phyloP scores from a whole-genome alignment of 345 rosid species.

The Capsella bursapastoris region DNA sequence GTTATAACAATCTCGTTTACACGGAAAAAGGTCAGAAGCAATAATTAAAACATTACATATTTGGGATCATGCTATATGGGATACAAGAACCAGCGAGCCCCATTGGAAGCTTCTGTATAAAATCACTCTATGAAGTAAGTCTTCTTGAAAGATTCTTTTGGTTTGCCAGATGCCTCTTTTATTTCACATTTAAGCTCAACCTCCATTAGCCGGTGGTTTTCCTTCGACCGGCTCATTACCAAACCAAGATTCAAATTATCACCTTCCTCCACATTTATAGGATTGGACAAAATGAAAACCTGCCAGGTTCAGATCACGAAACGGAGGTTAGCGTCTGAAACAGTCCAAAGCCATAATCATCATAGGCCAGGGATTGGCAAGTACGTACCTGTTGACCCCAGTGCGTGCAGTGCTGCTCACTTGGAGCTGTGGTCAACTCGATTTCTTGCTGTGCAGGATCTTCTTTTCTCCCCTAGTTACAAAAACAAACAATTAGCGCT shows the following conservation, averaged over 20 bases:
- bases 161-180: conserved; percentile 56
- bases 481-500: conserved; percentile 13
- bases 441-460: conserved; percentile 73
- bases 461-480: conserved; percentile 71
- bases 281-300: conserved; percentile 77
- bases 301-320: conserved; percentile 40
- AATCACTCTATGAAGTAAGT: conserved; percentile 76
- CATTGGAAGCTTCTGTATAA: conserved; percentile 28
- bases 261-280: conserved; percentile 57
- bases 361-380: not conserved
- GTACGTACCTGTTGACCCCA: conserved; percentile 96
- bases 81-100: conserved; percentile 30
- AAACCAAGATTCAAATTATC: conserved; percentile 64
- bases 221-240: conserved; percentile 82
- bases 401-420: conserved; percentile 74
- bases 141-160: conserved; percentile 56
- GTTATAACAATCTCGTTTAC: conserved; percentile 10
- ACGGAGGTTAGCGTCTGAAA: not conserved
- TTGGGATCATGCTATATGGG: conserved; percentile 9
- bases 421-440: conserved; percentile 93
- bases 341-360: not conserved
- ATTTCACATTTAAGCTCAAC: conserved; percentile 72
- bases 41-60: conserved; percentile 24
- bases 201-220: conserved; percentile 89
- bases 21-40: conserved; percentile 6